Evolutionary conservation across 2,329 filamentous ascomycete genomes (phyloP), one percentile per base, ranked within the genome.

Genomic region (Beauveria sp.): DNA sequence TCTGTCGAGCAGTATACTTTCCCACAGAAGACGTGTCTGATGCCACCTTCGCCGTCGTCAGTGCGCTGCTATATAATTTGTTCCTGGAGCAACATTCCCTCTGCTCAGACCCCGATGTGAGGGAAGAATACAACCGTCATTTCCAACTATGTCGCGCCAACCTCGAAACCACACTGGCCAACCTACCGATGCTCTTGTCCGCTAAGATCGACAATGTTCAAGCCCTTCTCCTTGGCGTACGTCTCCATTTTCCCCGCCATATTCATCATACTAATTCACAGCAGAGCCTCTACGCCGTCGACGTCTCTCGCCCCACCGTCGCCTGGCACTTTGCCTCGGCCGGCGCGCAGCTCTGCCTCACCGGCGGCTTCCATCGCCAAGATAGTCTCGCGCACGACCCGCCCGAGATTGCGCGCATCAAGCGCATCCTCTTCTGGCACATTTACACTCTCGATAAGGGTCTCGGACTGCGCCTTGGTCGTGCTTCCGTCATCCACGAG

Each of bases 251-350:
- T 7, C 14, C 31, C n/a, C 38, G 14, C 16, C 20, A 6, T 54
- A 24, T 22, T 5, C 48, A n/a, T 31, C 9, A 31, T 24, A 7
- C 63, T 67, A 46, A 69, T 54, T 18, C 16, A 34, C 28, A 8
- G 18, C 55, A 88, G 83, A 78, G 83, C 5, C 73, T 84, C n/a
- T 84, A 87, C 66, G 80, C 85, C 14, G 80, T 88, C 53, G 85
- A 88, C 64, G 77, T 81, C 16, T 85, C 84, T 3, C 83, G 84
- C 45, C 83, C 85, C 1, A 84, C 83, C 0, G 77, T 88, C 3
- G 83, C 83, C n/a, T 87, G 85, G 81, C 81, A 84, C n/a, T 74
- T 88, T 20, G 81, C 80, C 26, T 82, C 80, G 7, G 79, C 80
- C 20, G 86, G 85, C 0, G 80, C 82, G 14, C 79, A 83, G 57